Percentiles rank a stretch among this genome's conserved stretches.
phyloP scores from a whole-genome alignment of 108 stramenopile species.

The Aurantiochytrium sp. region DNA sequence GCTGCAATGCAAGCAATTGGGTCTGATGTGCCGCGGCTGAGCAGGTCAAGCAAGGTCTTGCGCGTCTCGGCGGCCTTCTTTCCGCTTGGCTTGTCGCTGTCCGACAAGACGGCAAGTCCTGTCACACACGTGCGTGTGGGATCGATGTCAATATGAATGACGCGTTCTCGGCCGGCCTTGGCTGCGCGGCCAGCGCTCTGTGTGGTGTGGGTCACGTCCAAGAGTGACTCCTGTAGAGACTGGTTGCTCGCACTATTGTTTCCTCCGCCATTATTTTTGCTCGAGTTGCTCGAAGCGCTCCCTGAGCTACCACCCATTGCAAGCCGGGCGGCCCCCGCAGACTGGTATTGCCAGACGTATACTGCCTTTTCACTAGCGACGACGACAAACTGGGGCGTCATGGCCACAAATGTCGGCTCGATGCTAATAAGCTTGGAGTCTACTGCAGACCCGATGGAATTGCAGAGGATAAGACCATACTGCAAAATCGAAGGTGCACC shows the following conservation, averaged over 20 bases:
- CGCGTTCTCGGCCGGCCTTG: constrained; percentile 34
- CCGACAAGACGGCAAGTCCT: not conserved
- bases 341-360: constrained; percentile 55
- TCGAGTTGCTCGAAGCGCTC: not conserved
- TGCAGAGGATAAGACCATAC: not conserved
- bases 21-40: constrained; percentile 13
- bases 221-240: not conserved
- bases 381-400: constrained; percentile 36
- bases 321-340: not conserved
- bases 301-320: not conserved
- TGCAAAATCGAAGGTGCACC: constrained; percentile 15
- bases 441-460: constrained; percentile 46
- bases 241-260: not conserved
- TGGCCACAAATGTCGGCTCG: constrained; percentile 26
- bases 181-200: not conserved
- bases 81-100: not conserved
- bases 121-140: not conserved
- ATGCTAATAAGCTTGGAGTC: constrained; percentile 3
- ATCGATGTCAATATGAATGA: constrained; percentile 36
- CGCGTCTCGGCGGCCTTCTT: not conserved
- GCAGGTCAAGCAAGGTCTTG: not conserved
- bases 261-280: not conserved
- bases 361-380: constrained; percentile 37
- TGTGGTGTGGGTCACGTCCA: not conserved
- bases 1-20: constrained; percentile 37